Evolutionary conservation across 345 rosid genomes (phyloP), one percentile per base, ranked within the genome.

Genomic region (Syzygium oleosum): DNA sequence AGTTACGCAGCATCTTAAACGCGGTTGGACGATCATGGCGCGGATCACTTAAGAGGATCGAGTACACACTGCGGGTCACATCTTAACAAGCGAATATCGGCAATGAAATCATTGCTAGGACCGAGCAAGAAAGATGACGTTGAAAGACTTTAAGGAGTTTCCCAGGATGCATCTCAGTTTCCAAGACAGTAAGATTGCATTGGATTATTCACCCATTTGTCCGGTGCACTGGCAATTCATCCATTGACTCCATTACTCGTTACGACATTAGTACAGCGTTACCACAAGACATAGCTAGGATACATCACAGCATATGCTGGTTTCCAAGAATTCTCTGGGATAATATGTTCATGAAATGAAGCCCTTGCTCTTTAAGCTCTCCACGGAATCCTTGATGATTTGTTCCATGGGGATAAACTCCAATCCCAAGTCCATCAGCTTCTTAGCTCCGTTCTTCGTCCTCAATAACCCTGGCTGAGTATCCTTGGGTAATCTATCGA

Each of bases 381-480:
- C 95, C 31, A 96, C 94, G 34, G 94, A 91, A 85, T 97, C 99
- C 90, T 89, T 96, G 92, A 97, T 93, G 86, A 97, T 96, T 85
- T 95, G 95, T 51, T 96, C 99, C 98, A 95, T 93, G 9, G 95
- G 91, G 90, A 92, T 93, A 88, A 96, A 97, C 86, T 95, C 91
- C 89, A 97, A 46, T 6, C 97, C 99, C 93, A 96, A 90, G 29
- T 92, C 97, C 90, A 94, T 93, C 90, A 96, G 93, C 90, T 96
- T 96, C 92, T 93, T 93, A 6, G 94, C 85, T 77, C 93, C 97
- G 87, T 94, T 91, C 92, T 93, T 93, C 46, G 94, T 90, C 92
- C 99, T 93, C 88, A 93, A 89, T 86, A 95, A 85, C 56, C 98
- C 98, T 0, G 98, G 97, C 79, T 96, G 98, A 46, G 98, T 96